These are phyloP conservation scores for Kwoniella pini DNA, from an alignment of 768 basidiomycete species.

Conservation along the genomic window DNA sequence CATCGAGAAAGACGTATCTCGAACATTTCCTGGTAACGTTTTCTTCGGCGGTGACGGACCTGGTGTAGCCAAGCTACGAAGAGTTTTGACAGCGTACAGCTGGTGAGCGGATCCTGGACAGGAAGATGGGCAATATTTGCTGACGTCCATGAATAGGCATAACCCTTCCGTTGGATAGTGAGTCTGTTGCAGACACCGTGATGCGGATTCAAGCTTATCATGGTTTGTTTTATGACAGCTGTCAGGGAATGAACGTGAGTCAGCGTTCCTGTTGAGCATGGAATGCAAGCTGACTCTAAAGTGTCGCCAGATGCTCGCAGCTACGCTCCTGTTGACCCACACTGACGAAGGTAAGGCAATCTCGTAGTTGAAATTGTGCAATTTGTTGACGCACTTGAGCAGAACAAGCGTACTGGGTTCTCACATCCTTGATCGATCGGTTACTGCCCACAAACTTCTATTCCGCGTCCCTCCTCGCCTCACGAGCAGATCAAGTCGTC, in stretches of 20 bases:
- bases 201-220: neutral
- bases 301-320: slow-evolving; percentile 74
- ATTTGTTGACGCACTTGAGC: neutral
- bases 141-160: slow-evolving; percentile 61
- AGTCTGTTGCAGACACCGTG: neutral
- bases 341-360: slow-evolving; percentile 66
- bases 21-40: slow-evolving; percentile 87
- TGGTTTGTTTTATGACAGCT: slow-evolving; percentile 59
- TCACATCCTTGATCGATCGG: slow-evolving; percentile 81
- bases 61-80: slow-evolving; percentile 85
- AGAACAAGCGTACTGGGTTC: slow-evolving; percentile 96
- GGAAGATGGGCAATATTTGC: neutral
- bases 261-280: neutral
- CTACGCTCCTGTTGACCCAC: slow-evolving; percentile 86
- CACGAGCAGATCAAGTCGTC: slow-evolving; percentile 89
- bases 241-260: slow-evolving; percentile 46
- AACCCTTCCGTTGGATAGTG: slow-evolving; percentile 92
- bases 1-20: slow-evolving; percentile 88
- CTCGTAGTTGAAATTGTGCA: neutral
- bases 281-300: neutral
- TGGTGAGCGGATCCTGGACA: slow-evolving; percentile 16
- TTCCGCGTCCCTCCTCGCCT: slow-evolving; percentile 85
- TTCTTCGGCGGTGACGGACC: slow-evolving; percentile 99
- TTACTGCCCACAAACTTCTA: slow-evolving; percentile 92
- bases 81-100: slow-evolving; percentile 80